These are phyloP conservation scores for Venturia pyrina DNA, from an alignment of 2,329 filamentous ascomycete species.

Conservation along the genomic window DNA sequence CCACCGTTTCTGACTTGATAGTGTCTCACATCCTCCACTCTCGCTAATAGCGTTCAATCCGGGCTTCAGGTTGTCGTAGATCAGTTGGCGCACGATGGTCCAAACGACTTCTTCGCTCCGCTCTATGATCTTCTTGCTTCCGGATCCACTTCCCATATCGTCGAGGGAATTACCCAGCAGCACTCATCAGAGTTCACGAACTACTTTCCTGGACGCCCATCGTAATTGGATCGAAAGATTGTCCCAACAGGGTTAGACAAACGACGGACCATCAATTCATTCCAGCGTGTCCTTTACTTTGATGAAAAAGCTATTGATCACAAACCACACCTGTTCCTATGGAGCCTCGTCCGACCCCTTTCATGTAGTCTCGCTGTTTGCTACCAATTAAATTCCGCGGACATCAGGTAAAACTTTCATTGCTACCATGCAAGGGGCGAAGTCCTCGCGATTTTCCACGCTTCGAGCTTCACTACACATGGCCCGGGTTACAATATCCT, in stretches of 20 bases:
- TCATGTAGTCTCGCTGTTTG: not conserved
- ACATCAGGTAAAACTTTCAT: no score
- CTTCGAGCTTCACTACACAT: not conserved
- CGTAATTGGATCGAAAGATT: not conserved
- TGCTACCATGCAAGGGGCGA: not conserved
- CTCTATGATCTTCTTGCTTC: not conserved
- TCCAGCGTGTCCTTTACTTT: not conserved
- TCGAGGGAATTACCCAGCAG: not conserved
- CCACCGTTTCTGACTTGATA: not conserved
- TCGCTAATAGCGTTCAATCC: not conserved
- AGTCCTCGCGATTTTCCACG: not conserved
- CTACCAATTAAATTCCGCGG: not conserved
- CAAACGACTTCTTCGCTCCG: not conserved
- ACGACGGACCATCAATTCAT: not conserved
- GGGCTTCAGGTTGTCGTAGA: not conserved
- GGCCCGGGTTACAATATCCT: not conserved
- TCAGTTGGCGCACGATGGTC: not conserved
- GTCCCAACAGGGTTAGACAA: not conserved
- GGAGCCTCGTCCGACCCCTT: not conserved
- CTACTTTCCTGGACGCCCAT: not conserved
- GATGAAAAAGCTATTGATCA: not conserved
- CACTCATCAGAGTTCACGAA: not conserved
- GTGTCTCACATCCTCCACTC: not conserved
- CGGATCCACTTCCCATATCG: not conserved
- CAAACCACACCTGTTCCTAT: not conserved